A percentile compares a stretch with the other conserved stretches of the same genome.
Conservation (phyloP, 208 protist genomes). For the Leishmania braziliensis region DNA sequence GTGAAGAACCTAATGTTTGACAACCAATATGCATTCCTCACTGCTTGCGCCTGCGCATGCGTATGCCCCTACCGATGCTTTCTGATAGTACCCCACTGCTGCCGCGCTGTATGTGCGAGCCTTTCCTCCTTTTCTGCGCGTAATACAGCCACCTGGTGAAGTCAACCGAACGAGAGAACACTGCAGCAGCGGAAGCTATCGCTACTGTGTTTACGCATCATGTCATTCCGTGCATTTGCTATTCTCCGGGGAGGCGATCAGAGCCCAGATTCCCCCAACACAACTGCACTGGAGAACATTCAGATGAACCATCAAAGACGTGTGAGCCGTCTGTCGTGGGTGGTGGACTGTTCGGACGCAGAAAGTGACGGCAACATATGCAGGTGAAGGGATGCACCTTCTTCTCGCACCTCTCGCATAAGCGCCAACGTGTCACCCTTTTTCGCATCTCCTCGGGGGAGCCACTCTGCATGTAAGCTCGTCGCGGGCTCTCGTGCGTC, state of each 20-base stretch:
- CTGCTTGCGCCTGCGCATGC: neutral
- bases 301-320: neutral
- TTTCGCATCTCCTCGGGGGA: neutral
- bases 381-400: neutral
- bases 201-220: neutral
- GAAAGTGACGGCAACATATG: neutral
- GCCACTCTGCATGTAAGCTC: neutral
- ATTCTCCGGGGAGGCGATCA: neutral
- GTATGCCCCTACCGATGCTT: neutral
- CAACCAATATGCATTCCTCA: neutral
- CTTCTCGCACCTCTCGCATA: neutral
- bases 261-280: neutral
- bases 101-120: neutral
- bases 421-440: neutral
- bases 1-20: slow-evolving; percentile 11
- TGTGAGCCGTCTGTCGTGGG: neutral
- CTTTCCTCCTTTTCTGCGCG: neutral
- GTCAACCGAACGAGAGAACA: neutral
- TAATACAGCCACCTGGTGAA: neutral
- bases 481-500: neutral
- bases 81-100: neutral
- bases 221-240: neutral
- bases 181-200: neutral
- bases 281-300: neutral
- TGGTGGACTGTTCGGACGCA: neutral